These are phyloP conservation scores for Brassica hybrid DNA, from an alignment of 441 rosid species.

Conservation along the genomic window DNA sequence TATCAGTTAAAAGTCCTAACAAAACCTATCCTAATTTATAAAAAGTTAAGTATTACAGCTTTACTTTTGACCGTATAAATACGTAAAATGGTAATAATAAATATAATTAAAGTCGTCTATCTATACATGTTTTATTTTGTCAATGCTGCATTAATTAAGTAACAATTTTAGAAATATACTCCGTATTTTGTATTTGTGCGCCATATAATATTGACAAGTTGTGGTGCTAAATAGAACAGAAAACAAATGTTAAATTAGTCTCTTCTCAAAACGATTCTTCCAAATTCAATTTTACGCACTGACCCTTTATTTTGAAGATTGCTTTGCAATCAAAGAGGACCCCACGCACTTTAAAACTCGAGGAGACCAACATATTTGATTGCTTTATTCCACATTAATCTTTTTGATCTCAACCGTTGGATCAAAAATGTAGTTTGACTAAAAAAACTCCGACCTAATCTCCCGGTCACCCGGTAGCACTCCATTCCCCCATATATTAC, in stretches of 20 bases:
- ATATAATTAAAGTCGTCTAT: neutral
- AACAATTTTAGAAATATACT: neutral
- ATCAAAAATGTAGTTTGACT: slow-evolving; percentile 31
- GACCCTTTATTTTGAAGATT: slow-evolving; percentile 30
- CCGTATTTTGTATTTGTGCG: neutral
- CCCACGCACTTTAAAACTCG: slow-evolving; percentile 29
- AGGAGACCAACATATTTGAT: slow-evolving; percentile 28
- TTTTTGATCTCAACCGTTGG: slow-evolving; percentile 33
- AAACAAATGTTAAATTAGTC: neutral
- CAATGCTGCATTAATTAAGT: neutral
- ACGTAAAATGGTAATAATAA: neutral
- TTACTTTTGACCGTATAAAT: neutral
- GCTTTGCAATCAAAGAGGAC: slow-evolving; percentile 24
- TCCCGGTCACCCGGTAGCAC: slow-evolving; percentile 34
- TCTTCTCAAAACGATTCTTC: neutral
- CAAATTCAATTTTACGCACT: neutral
- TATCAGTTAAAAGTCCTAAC: neutral
- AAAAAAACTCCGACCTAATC: slow-evolving; percentile 27
- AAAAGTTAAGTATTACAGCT: neutral
- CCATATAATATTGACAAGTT: neutral
- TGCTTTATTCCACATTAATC: slow-evolving; percentile 31
- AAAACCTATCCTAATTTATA: slow-evolving; percentile 2
- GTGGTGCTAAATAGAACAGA: neutral
- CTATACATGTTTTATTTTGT: neutral
- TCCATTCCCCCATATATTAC: slow-evolving; percentile 40